Base-by-base conservation (phyloP, 768 basidiomycete species). In the Pholiota conissans region DNA sequence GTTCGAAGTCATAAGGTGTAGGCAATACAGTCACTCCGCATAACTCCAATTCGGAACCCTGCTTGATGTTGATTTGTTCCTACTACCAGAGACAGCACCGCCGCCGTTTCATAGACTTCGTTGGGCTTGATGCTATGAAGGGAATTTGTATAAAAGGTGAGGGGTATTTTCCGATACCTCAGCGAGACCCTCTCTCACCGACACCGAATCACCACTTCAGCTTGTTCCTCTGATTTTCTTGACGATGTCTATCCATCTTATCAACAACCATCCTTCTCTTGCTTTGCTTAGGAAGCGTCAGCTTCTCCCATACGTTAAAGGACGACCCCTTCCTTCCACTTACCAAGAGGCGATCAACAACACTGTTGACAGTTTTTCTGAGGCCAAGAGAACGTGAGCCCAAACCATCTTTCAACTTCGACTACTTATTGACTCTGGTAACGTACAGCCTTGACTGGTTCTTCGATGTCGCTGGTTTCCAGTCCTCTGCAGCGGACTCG, bases 381-480 rank as follows among this genome's bases (percentile, higher is more conserved):
- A 57, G 26, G 50, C 42, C 20, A 57, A 52, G 14, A 49, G 50
- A 57, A 57, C 42, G 56, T 52, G 45, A 39, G 55, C 39, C n/a
- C 3, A 16, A 22, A 24, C 10, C 13, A 24, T 9, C n/a, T 27
- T 5, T 39, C 20, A n/a, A 14, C 13, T 5, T 29, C 13, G 3
- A 10, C n/a, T 8, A 18, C 2, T 52, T n/a, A 29, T 20, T 20
- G n/a, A 39, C 37, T 40, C 18, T 50, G 6, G 13, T 5, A 9
- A 29, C 14, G 5, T 27, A n/a, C n/a, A 57, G 56, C 20, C 40
- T 57, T 22, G 56, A 57, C 27, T 57, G 56, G 56, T 57, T 57
- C 20, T 57, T 51, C 22, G 56, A 57, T 35, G 40, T 57, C 11
- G 50, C 56, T 29, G 56, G 50, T 5, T 52, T 57, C 42, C 56